Base-by-base conservation (phyloP, 2,329 filamentous ascomycete species). In the Fusarium sp. region DNA sequence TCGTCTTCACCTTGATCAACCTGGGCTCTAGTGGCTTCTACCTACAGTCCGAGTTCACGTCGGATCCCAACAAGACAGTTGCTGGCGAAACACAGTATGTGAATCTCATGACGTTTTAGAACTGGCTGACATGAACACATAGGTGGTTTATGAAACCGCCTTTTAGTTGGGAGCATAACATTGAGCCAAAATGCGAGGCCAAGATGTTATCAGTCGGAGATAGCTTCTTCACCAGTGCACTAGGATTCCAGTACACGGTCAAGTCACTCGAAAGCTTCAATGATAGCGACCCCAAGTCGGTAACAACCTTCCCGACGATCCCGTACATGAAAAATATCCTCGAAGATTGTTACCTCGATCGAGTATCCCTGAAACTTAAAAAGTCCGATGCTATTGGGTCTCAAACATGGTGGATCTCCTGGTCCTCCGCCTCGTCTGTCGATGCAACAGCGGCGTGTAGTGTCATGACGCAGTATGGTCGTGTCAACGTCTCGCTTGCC, bases 91-190 rank as follows among this genome's bases (percentile, higher is more conserved):
- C 27, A 0, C 38, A 27, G 67, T 66, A 56, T 4, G 62, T 44
- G 5, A 7, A 1, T 10, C 2, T 9, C 3, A 1, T 9, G 6
- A 9, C 16, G 14, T 3, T 6, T 11, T 8, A 23, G n/a, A 5
- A 14, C 11, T 46, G 11, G 3, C 54, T 57, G 9, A 57, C 18
- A 16, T n/a, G 11, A 33, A 7, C 9, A 3, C 14, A 4, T 23
- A 66, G 64, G 3, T 69, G 67, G 67, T 69, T 65, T 1, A 66
- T 69, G 67, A 69, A 65, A 38, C 27, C 53, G 0, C 67, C 65
- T 0, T 34, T 69, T 34, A 68, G 62, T 9, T 68, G 67, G 67
- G 65, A 66, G 3, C 5, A 50, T 0, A 61, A 59, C 2, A 23
- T 69, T 1, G 56, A 57, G 2, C 31, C 38, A 9, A 65, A 58